Evolutionary conservation across 164 flowering plant species (phyloP), one percentile per base, ranked within the genome.

Genomic region (Magnolia kwangsiensis): DNA sequence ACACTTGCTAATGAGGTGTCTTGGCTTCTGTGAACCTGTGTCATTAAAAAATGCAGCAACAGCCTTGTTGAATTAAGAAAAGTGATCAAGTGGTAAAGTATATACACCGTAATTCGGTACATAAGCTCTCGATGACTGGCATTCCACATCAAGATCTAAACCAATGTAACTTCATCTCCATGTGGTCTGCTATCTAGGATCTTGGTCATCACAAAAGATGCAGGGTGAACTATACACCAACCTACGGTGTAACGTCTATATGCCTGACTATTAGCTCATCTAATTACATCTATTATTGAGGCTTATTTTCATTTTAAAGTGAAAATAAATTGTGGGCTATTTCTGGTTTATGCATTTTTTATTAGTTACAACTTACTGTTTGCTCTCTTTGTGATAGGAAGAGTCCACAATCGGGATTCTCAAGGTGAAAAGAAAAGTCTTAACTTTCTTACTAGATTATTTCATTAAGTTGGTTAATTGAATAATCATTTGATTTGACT

Each of bases 401-500:
- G 61, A 78, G 78, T 18, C 8, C 75, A 1, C 75, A 67, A 50
- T 78, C 85, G 0, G 72, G 73, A 59, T 27, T 76, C 14, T 69
- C 51, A 45, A 83, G 83, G 85, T 83, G 74, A 76, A 65, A 3
- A 51, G 45, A 21, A n/a, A 24, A 65, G 16, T 65, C 18, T 71
- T 71, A 10, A 14, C 13, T 19, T 65, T 29, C 29, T 24, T 23
- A 65, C 24, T 10, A 23, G 23, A 16, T 67, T 27, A 10, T 55
- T 72, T 8, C 74, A 51, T 51, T 27, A 50, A 20, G 51, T 51
- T 51, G 77, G 63, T 69, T 31, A 29, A 45, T 49, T 18, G 74
- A 63, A 6, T 63, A 29, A 75, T 51, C 65, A 75, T 76, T 82
- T 75, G 77, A 77, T 80, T 51, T 80, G 63, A 77, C 74, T 74